Base-by-base conservation (phyloP, 441 rosid species). In the Heliophila coronopifolia region DNA sequence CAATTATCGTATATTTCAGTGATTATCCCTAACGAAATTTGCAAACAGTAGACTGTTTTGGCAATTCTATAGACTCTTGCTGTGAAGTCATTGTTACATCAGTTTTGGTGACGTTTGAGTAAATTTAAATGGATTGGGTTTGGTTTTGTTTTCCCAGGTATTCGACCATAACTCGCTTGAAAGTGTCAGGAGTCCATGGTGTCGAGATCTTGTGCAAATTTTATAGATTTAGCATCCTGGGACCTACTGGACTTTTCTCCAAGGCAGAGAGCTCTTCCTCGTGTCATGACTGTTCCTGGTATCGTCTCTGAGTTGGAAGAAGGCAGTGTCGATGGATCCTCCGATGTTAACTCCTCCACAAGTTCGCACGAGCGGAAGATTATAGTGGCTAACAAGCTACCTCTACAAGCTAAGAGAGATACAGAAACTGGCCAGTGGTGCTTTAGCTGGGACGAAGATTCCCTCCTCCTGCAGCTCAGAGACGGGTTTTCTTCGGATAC, bases 381-480 rank as follows among this genome's bases (percentile, higher is more conserved):
- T 36, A 62, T 86, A 10, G 95, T 83, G 33, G 74, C 88, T 27
- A 77, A 78, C 70, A 76, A 78, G 61, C 80, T 86, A 18, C 95
- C 95, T 25, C 17, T 83, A 27, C 69, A 77, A 53, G 69, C 79
- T 50, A 73, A 61, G 8, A 80, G 66, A 66, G 82, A 86, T 53
- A 15, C 58, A 9, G 58, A 60, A 16, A 58, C 84, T 7, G 76
- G 84, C 9, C 62, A 50, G 25, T 86, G 84, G 95, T 61, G 64
- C 16, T 86, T 83, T 38, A 78, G 48, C 45, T 77, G 74, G 42
- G 92, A 86, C 15, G 86, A 83, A 65, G 92, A 86, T 48, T 66
- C 83, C 16, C 78, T 78, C 25, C 61, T 58, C 32, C 43, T 78
- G 36, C 95, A 86, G 54, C 70, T 83, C 63, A 78, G 71, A 67